Evolutionary conservation across 129 eudicot genomes (phyloP).

Genomic region (Pittosporum tobira): DNA sequence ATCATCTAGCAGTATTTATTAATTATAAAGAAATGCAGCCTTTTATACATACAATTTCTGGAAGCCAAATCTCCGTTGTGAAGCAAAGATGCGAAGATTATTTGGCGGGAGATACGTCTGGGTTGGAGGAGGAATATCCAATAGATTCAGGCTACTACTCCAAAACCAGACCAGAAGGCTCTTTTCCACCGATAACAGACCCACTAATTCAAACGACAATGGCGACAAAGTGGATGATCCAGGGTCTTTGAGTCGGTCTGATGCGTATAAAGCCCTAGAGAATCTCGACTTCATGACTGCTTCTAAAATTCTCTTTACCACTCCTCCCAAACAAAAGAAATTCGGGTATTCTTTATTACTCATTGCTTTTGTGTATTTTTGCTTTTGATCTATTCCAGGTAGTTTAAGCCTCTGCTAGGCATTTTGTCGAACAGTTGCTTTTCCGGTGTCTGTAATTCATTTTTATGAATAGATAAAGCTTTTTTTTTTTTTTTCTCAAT

Average conservation of each 20-base stretch:
- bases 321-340: conserved; percentile 56
- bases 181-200: conserved; percentile 30
- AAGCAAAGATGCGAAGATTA: conserved; percentile 3
- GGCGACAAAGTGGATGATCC: conserved; percentile 8
- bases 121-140: conserved; percentile 11
- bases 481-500: background rate
- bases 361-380: background rate
- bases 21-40: too few species aligned
- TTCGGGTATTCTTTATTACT: conserved; percentile 46
- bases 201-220: conserved; percentile 10
- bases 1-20: too few species aligned
- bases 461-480: too few species aligned
- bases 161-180: conserved; percentile 16
- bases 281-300: conserved; percentile 92
- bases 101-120: conserved; percentile 15
- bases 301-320: conserved; percentile 60
- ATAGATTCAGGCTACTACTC: conserved; percentile 1
- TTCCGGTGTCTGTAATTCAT: background rate
- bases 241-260: conserved; percentile 34
- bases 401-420: conserved; percentile 16
- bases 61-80: background rate
- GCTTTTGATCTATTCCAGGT: background rate
- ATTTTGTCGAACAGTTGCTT: conserved; percentile 27
- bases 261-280: conserved; percentile 52
- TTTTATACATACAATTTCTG: background rate